Conservation (phyloP, 768 basidiomycete species). For the Suillus subluteus region DNA sequence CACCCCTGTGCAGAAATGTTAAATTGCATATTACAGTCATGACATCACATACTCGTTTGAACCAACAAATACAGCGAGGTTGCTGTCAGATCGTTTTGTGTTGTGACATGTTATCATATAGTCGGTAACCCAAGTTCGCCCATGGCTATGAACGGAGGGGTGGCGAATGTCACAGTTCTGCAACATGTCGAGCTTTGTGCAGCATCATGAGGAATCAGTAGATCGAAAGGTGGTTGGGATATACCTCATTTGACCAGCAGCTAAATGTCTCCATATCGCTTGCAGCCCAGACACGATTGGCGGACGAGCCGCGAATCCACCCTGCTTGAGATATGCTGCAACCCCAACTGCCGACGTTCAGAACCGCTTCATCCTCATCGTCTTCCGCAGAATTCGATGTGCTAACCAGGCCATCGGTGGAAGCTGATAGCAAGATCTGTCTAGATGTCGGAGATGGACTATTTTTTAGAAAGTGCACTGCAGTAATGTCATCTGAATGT, state of each 20-base stretch:
- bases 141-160: slow-evolving; percentile 60
- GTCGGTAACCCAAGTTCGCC: slow-evolving; percentile 76
- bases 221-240: slow-evolving; percentile 11
- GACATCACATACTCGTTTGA: slow-evolving; percentile 65
- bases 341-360: slow-evolving; percentile 86
- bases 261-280: slow-evolving; percentile 97
- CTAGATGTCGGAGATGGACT: slow-evolving; percentile 36
- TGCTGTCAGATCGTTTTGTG: slow-evolving; percentile 21
- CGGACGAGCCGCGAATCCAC: slow-evolving; percentile 49
- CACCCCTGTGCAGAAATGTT: slow-evolving; percentile 46
- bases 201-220: slow-evolving; percentile 4
- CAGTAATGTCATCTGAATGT: slow-evolving; percentile 92
- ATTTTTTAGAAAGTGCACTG: slow-evolving; percentile 53
- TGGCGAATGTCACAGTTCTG: slow-evolving; percentile 64
- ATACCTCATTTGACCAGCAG: slow-evolving; percentile 76
- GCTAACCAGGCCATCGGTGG: slow-evolving; percentile 83
- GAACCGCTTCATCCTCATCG: slow-evolving; percentile 87
- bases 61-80: slow-evolving; percentile 63
- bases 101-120: slow-evolving; percentile 64
- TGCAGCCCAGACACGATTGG: slow-evolving; percentile 70
- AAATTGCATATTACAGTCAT: background rate
- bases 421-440: slow-evolving; percentile 72
- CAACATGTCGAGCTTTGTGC: slow-evolving; percentile 62
- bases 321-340: slow-evolving; percentile 80
- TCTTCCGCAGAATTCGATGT: slow-evolving; percentile 70